Percentiles rank a stretch among this genome's conserved stretches.
Evolutionary conservation across 192 early-diverging fungal species (phyloP).

Genomic region (Entophlyctis luteolus): DNA sequence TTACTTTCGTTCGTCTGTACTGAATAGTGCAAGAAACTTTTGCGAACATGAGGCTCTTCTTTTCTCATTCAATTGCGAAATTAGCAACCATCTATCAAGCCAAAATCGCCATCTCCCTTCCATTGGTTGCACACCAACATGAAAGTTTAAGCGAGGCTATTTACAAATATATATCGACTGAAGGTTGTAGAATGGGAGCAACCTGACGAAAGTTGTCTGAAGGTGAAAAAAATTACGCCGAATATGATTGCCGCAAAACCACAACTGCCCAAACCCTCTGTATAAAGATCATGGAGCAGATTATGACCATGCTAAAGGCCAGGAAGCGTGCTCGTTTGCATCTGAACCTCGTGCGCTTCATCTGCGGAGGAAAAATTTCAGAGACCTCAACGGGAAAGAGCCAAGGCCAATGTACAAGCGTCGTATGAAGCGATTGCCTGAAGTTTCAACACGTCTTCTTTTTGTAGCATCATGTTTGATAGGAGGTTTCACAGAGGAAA

Average conservation of each 20-base stretch:
- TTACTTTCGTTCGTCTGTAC: too few species aligned
- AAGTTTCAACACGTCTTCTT: background rate
- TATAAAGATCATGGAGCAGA: conserved; percentile 1
- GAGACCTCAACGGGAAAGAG: conserved; percentile 44
- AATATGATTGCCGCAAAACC: conserved; percentile 9
- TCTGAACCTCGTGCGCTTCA: conserved; percentile 44
- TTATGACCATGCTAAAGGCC: conserved; percentile 22
- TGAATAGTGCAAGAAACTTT: too few species aligned
- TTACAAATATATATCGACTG: too few species aligned
- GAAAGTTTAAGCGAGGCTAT: too few species aligned
- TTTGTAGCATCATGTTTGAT: conserved; percentile 60
- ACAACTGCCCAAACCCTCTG: conserved; percentile 1
- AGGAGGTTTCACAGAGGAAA: conserved; percentile 57
- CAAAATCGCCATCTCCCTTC: too few species aligned
- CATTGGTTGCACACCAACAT: too few species aligned
- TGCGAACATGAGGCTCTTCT: too few species aligned
- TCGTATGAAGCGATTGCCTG: conserved; percentile 28
- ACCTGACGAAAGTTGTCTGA: too few species aligned
- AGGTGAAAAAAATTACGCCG: too few species aligned
- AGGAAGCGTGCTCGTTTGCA: conserved; percentile 50
- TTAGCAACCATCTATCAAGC: too few species aligned
- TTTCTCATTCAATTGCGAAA: too few species aligned
- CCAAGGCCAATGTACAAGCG: background rate
- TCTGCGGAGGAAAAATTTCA: conserved; percentile 49
- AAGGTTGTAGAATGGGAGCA: too few species aligned